Evolutionary conservation across 495 filamentous ascomycete genomes (phyloP), one percentile per base, ranked within the genome.

Genomic region (Penicillium mononematosum): DNA sequence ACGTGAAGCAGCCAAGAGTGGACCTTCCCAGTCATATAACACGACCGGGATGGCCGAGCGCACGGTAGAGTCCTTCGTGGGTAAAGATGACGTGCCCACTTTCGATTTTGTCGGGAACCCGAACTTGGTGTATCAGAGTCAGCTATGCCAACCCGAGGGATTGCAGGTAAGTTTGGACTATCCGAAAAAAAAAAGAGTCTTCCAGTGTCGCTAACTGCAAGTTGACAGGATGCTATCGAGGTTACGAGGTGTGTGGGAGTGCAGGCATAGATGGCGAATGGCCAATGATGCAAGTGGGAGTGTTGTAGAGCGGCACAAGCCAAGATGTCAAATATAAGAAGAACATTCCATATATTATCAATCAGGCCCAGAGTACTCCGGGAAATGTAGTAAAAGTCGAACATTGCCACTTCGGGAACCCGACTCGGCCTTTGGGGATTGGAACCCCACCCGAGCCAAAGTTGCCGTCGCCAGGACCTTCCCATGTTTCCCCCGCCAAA

Each of bases 61-160:
- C 2, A 53, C 66, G 17, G 65, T 71, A 24, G 32, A 66, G 17
- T 65, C 63, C 6, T 77, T 61, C 46, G 64, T 72, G 64, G 66
- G 62, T 32, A 54, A 61, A 60, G 68, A 76, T 36, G 75, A 70
- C 53, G 74, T 70, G 46, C 71, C 83, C 22, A 67, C 66, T 47
- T 71, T 75, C 17, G 69, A 76, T 19, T 63, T 74, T 20, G 77
- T 75, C 44, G 89, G 90, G 0, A 88, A 91, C 62, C 88, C 89
- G 17, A 81, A 85, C 56, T 65, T 92, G 50, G 65, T 85, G 25
- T 92, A 93, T 67, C 68, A 86, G 61, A 92, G 87, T 61, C 71
- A 73, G 51, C 71, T 89, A 43, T 62, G 83, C 7, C 73, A 88
- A 55, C 89, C 88, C 51, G 89, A 74, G 57, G 71, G 72, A 14